Evolutionary conservation across 2,329 filamentous ascomycete species (phyloP).

Genomic region (Aspergillus aculeatus): DNA sequence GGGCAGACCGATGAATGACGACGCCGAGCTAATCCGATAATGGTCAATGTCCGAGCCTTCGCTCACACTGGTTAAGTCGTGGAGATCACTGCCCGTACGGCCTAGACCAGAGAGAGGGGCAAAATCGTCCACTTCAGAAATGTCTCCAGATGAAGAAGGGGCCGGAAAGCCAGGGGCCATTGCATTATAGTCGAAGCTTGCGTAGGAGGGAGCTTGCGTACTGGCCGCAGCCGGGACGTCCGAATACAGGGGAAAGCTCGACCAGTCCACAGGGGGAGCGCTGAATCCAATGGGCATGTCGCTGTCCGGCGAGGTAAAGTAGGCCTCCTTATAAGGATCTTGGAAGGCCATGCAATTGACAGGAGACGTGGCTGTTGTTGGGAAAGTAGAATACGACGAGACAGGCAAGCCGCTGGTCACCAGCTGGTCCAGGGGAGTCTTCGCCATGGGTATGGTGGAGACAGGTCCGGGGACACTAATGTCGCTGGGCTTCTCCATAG

Average conservation of each 20-base stretch:
- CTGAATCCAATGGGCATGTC: slow-evolving; percentile 41
- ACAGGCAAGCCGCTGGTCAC: slow-evolving; percentile 40
- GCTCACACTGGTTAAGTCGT: slow-evolving; percentile 42
- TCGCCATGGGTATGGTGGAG: slow-evolving; percentile 28
- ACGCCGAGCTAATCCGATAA: slow-evolving; percentile 43
- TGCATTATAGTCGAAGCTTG: slow-evolving; percentile 46
- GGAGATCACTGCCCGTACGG: slow-evolving; percentile 30
- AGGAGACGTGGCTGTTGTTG: slow-evolving; percentile 34
- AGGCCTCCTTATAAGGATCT: slow-evolving; percentile 40
- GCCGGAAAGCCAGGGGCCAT: slow-evolving; percentile 40
- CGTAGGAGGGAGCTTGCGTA: slow-evolving; percentile 48
- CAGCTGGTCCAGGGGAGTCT: slow-evolving; percentile 33
- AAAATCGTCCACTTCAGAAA: slow-evolving; percentile 50
- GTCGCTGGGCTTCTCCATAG: slow-evolving; percentile 25
- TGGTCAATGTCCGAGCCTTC: slow-evolving; percentile 44
- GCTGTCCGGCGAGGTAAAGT: slow-evolving; percentile 45
- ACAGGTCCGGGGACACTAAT: slow-evolving; percentile 23
- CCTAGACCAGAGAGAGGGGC: slow-evolving; percentile 33
- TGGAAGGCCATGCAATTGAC: slow-evolving; percentile 37
- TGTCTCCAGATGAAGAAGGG: slow-evolving; percentile 50
- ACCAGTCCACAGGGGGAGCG: slow-evolving; percentile 50
- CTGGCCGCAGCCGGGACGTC: slow-evolving; percentile 39
- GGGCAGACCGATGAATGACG: slow-evolving; percentile 43
- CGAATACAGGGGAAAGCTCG: slow-evolving; percentile 45
- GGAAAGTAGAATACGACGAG: slow-evolving; percentile 37